These are phyloP conservation scores for Purpureocillium takamizusanense DNA, from an alignment of 2,329 filamentous ascomycete species.

Conservation along the genomic window DNA sequence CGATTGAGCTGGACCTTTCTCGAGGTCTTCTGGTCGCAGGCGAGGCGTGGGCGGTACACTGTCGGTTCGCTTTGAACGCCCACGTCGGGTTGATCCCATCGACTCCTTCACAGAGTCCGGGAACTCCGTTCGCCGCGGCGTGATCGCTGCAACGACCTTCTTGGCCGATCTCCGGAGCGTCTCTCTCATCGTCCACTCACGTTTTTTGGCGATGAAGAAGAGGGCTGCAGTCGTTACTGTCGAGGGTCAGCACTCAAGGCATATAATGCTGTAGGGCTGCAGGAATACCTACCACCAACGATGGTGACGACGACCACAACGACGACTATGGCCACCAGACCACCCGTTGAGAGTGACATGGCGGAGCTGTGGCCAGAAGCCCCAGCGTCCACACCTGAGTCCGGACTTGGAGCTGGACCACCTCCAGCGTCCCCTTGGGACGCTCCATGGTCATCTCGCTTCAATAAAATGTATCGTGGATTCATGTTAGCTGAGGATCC, in stretches of 20 bases:
- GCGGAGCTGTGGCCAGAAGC: slow-evolving; percentile 55
- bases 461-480: too few species aligned
- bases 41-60: slow-evolving; percentile 53
- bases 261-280: neutral
- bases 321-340: slow-evolving; percentile 64
- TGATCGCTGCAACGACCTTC: slow-evolving; percentile 51
- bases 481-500: too few species aligned
- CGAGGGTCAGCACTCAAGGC: slow-evolving; percentile 6
- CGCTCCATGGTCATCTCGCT: too few species aligned
- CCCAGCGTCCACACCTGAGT: slow-evolving; percentile 47
- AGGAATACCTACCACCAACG: slow-evolving; percentile 52
- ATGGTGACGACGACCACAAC: slow-evolving; percentile 60
- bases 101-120: slow-evolving; percentile 46
- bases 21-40: slow-evolving; percentile 44
- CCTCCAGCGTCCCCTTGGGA: slow-evolving; percentile 26
- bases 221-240: slow-evolving; percentile 56
- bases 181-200: slow-evolving; percentile 71
- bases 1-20: slow-evolving; percentile 41
- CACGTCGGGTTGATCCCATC: slow-evolving; percentile 17
- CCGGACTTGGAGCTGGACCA: slow-evolving; percentile 23
- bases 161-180: slow-evolving; percentile 60
- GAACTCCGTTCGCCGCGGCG: slow-evolving; percentile 53
- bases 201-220: slow-evolving; percentile 76
- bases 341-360: slow-evolving; percentile 58
- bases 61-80: slow-evolving; percentile 36